Evolutionary conservation across 2,329 filamentous ascomycete species (phyloP), one percentile per base, ranked within the genome.

Genomic region (Helicocarpus griseus): DNA sequence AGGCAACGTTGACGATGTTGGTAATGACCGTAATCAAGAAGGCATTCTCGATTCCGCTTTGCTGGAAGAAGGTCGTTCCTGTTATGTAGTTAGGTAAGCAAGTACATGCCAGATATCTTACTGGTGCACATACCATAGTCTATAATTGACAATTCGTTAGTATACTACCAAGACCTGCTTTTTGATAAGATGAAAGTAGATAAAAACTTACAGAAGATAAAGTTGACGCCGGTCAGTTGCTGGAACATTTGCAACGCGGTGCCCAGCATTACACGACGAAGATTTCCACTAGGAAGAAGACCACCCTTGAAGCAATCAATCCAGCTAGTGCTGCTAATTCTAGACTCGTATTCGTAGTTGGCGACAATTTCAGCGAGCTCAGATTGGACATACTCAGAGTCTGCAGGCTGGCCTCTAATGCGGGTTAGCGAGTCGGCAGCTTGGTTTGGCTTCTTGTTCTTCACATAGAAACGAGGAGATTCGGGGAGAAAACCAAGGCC

Each of bases 211-310:
- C 51, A 53, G 33, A 53, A 53, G 22, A 81, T 83, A 36, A 80
- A 83, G 60, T 87, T 87, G 82, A 86, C 87, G n/a, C 85, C 85
- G 0, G 83, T 87, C 39, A 89, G 69, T 63, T 89, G 85, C 4
- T 78, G 81, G 85, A 85, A 86, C 60, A 88, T 82, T 67, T 89
- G 85, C 0, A 77, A 83, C 63, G 85, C 87, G 39, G 87, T 62
- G 55, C 83, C 85, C 55, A 86, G 82, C 56, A 82, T 71, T 5
- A 83, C 85, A 29, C 86, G 78, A 68, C 87, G 85, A 62, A 87
- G 73, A 80, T 87, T 87, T 14, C 72, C 41, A 19, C 53, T 49
- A 8, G 54, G 50, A 21, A 62, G 71, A 49, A 72, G 57, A 29
- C 69, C 69, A 43, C 75, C 75, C 35, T 57, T 65, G 69, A 78